Percentiles rank a stretch among this genome's conserved stretches.
Evolutionary conservation across 441 rosid genomes (phyloP).

Genomic region (Brassica balearica): DNA sequence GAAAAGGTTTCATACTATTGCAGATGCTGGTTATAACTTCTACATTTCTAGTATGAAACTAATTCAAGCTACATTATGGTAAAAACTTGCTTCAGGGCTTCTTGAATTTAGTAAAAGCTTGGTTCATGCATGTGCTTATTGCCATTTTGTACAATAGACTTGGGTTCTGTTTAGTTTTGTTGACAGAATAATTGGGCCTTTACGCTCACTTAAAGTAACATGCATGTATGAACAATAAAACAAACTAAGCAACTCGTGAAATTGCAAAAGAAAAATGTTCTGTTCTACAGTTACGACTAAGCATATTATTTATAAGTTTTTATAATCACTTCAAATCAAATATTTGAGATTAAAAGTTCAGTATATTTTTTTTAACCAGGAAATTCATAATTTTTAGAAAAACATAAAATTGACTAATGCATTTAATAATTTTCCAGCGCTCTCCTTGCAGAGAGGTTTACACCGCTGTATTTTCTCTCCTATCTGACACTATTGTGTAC

Average conservation of each 20-base stretch:
- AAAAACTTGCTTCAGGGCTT: constrained; percentile 9
- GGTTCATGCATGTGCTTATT: background rate
- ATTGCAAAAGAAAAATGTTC: background rate
- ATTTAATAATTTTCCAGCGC: constrained; percentile 32
- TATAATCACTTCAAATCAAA: background rate
- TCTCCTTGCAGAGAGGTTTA: constrained; percentile 38
- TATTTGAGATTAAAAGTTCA: background rate
- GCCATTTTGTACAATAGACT: background rate
- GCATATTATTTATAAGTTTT: no score
- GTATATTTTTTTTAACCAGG: background rate
- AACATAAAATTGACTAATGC: background rate
- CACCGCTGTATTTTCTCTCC: constrained; percentile 14
- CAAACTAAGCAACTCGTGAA: background rate
- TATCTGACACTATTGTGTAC: constrained; percentile 40
- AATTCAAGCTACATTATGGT: background rate
- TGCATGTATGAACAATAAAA: background rate
- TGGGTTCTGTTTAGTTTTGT: background rate
- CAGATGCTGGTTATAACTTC: background rate
- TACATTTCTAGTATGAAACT: background rate
- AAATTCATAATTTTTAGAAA: background rate
- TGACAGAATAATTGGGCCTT: background rate
- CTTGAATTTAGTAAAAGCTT: constrained; percentile 9
- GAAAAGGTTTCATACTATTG: background rate
- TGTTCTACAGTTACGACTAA: background rate
- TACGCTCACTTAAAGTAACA: background rate